phyloP scores from a whole-genome alignment of 805 yeast genomes.

The Candida palmyrensis region DNA sequence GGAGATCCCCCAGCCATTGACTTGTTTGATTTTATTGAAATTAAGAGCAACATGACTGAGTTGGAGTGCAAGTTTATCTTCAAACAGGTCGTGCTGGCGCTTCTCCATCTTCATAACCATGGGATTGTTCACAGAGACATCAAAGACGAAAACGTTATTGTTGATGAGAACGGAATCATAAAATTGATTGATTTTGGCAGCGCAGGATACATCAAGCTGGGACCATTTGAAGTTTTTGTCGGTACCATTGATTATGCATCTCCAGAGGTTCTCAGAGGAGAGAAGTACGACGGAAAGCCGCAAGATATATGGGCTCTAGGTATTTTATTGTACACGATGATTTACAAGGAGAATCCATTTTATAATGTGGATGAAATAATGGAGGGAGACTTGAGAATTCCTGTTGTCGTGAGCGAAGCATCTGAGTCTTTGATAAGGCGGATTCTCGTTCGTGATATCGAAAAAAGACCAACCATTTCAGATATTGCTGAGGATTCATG shows the following conservation, averaged over 20 bases:
- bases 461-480: conserved; percentile 66
- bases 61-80: conserved; percentile 72
- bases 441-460: conserved; percentile 66
- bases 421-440: conserved; percentile 56
- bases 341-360: conserved; percentile 93
- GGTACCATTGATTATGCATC: conserved; percentile 98
- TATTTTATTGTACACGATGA: conserved; percentile 78
- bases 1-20: conserved; percentile 90
- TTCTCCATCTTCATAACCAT: conserved; percentile 73
- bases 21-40: conserved; percentile 86
- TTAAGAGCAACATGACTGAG: conserved; percentile 76
- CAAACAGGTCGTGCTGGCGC: conserved; percentile 72
- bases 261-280: conserved; percentile 89
- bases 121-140: conserved; percentile 94
- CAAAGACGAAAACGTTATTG: conserved; percentile 90
- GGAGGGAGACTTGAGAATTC: conserved; percentile 80
- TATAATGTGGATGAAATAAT: conserved; percentile 92
- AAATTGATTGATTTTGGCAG: conserved; percentile 94
- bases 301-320: conserved; percentile 99
- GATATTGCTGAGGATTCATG: conserved; percentile 70
- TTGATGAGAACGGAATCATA: conserved; percentile 74
- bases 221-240: conserved; percentile 95
- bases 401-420: conserved; percentile 56
- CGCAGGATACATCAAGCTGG: conserved; percentile 84
- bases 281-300: conserved; percentile 84